A percentile compares a stretch with the other conserved stretches of the same genome.
phyloP scores from a whole-genome alignment of 2,329 filamentous ascomycete species.

The Aspergillus tamarii region DNA sequence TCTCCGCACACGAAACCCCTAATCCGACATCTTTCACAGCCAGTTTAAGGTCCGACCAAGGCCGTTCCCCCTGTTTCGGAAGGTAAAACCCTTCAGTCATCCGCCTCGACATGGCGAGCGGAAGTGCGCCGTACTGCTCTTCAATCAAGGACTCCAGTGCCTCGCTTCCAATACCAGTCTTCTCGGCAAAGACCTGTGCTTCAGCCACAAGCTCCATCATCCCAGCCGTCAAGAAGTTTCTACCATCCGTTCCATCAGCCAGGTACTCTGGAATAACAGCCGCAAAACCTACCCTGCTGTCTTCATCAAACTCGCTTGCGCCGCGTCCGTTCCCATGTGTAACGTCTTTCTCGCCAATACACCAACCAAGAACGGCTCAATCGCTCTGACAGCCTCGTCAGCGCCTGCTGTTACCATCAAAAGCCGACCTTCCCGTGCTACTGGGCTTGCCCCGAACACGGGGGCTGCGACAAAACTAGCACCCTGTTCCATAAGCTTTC shows the following conservation, averaged over 20 bases:
- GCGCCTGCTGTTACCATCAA: background rate
- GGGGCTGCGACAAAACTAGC: background rate
- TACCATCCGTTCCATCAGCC: slow-evolving; percentile 3
- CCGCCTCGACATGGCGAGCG: slow-evolving; percentile 31
- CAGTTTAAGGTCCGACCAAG: slow-evolving; percentile 54
- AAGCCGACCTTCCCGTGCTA: background rate
- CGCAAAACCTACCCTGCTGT: background rate
- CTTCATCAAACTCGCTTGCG: background rate
- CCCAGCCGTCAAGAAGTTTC: slow-evolving; percentile 25
- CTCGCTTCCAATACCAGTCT: slow-evolving; percentile 28
- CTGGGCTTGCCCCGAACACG: background rate
- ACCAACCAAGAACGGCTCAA: slow-evolving; percentile 9
- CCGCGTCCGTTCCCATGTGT: slow-evolving; percentile 1
- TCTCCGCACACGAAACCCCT: slow-evolving; percentile 48
- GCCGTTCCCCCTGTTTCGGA: slow-evolving; percentile 33
- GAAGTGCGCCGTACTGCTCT: slow-evolving; percentile 33
- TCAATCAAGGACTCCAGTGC: slow-evolving; percentile 32
- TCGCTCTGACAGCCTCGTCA: background rate
- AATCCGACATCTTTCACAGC: slow-evolving; percentile 57
- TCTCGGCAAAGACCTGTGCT: slow-evolving; percentile 36
- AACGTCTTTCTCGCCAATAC: slow-evolving; percentile 8
- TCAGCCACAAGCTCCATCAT: slow-evolving; percentile 34
- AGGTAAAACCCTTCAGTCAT: slow-evolving; percentile 34
- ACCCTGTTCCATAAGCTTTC: background rate
- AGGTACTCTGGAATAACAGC: background rate